These are phyloP conservation scores for Juglanconis oblonga DNA, from an alignment of 2,329 filamentous ascomycete species.

Conservation along the genomic window DNA sequence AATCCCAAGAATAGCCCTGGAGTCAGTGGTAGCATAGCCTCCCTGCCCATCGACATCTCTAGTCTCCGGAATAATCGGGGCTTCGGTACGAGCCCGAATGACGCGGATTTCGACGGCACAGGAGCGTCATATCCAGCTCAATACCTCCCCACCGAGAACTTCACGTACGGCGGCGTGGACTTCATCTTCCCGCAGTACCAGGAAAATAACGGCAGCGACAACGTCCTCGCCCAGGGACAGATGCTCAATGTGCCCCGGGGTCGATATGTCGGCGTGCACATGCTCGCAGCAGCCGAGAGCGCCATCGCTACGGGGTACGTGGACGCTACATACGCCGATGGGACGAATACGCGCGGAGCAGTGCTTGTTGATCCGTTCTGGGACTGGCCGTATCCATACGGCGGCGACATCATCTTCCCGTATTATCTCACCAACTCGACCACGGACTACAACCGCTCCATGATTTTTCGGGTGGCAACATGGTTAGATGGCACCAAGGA, in stretches of 20 bases:
- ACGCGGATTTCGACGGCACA: constrained; percentile 21
- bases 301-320: constrained; percentile 19
- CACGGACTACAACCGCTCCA: constrained; percentile 20
- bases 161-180: constrained; percentile 19
- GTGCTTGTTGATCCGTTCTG: constrained; percentile 20
- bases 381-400: constrained; percentile 20
- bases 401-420: constrained; percentile 21
- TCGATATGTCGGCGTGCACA: constrained; percentile 18
- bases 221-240: constrained; percentile 21
- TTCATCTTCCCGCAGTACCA: constrained; percentile 20
- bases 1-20: constrained; percentile 17
- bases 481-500: constrained; percentile 21
- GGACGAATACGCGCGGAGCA: constrained; percentile 5
- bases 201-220: constrained; percentile 16
- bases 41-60: constrained; percentile 16
- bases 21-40: constrained; percentile 1
- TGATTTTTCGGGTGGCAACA: constrained; percentile 18
- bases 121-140: constrained; percentile 20
- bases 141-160: constrained; percentile 15
- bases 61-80: constrained; percentile 19
- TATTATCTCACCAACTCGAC: constrained; percentile 20
- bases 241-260: constrained; percentile 13
- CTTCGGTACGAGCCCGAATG: constrained; percentile 17
- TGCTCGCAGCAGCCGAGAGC: constrained; percentile 21
- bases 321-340: constrained; percentile 19